Evolutionary conservation across 306 rosid species (phyloP).

Genomic region (Cicer cuneatum): DNA sequence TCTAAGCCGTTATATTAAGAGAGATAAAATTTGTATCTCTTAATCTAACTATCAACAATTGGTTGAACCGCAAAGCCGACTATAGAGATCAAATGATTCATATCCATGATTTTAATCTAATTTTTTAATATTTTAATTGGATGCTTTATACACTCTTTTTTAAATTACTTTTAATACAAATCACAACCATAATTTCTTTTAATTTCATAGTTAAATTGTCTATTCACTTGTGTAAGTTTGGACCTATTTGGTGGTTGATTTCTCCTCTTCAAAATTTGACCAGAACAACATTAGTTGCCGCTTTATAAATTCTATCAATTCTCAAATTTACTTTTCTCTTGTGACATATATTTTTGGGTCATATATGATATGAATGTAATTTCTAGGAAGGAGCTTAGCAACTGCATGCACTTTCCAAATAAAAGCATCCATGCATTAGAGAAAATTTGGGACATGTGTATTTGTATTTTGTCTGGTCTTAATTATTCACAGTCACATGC

Average conservation of each 20-base stretch:
- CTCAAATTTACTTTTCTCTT: background rate
- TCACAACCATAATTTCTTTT: background rate
- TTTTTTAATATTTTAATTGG: too few relatives aligned
- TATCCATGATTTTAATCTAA: too few relatives aligned
- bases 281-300: background rate
- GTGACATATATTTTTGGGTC: background rate
- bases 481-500: too few relatives aligned
- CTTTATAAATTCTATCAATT: background rate
- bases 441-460: background rate
- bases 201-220: slow-evolving; percentile 1
- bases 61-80: too few relatives aligned
- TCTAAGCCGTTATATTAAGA: too few relatives aligned
- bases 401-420: background rate
- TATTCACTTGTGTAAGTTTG: background rate
- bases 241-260: background rate
- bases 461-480: background rate
- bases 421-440: background rate
- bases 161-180: background rate
- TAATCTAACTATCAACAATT: too few relatives aligned
- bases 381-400: background rate
- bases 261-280: background rate
- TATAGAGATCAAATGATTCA: too few relatives aligned
- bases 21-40: too few relatives aligned
- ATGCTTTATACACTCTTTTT: background rate
- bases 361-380: background rate